phyloP scores from a whole-genome alignment of 352 stramenopile species.

The Pythium pectinolyticum region DNA sequence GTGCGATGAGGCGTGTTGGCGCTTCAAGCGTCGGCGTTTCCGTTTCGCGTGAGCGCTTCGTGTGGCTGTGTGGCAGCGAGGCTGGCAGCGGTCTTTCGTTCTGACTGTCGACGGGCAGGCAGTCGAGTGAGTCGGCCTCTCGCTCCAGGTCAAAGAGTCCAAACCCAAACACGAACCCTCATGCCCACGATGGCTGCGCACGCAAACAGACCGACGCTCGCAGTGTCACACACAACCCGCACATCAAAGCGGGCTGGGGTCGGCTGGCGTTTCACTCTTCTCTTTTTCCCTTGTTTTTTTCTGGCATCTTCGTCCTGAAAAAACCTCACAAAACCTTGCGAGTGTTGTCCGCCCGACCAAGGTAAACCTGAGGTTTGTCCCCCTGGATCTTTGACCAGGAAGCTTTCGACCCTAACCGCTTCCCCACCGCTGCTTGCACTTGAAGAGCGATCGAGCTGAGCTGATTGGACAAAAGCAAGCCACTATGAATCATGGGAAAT shows the following conservation, averaged over 20 bases:
- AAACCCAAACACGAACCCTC: conserved; percentile 2
- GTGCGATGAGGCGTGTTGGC: not conserved
- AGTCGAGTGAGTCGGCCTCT: no score
- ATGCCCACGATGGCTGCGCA: not conserved
- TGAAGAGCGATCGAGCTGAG: conserved; percentile 14
- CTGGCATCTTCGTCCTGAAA: conserved; percentile 15
- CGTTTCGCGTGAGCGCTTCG: conserved; percentile 8
- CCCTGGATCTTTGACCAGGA: not conserved
- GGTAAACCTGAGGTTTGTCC: conserved; percentile 5
- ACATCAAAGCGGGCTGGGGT: not conserved
- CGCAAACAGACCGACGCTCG: not conserved
- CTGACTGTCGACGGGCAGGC: not conserved
- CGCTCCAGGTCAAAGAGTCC: no score
- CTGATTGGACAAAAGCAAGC: not conserved
- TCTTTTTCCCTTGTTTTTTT: conserved; percentile 10
- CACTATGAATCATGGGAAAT: no score
- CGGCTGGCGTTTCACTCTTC: not conserved
- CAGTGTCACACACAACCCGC: not conserved
- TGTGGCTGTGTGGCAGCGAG: conserved; percentile 7
- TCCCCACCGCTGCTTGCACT: conserved; percentile 22
- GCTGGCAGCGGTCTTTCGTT: conserved; percentile 1
- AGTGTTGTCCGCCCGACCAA: no score
- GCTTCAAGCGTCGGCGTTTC: conserved; percentile 2
- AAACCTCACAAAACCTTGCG: conserved; percentile 18
- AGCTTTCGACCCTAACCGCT: conserved; percentile 18